Evolutionary conservation across 1,139 yeast genomes (phyloP).

Genomic region (Suhomyces terraborum): DNA sequence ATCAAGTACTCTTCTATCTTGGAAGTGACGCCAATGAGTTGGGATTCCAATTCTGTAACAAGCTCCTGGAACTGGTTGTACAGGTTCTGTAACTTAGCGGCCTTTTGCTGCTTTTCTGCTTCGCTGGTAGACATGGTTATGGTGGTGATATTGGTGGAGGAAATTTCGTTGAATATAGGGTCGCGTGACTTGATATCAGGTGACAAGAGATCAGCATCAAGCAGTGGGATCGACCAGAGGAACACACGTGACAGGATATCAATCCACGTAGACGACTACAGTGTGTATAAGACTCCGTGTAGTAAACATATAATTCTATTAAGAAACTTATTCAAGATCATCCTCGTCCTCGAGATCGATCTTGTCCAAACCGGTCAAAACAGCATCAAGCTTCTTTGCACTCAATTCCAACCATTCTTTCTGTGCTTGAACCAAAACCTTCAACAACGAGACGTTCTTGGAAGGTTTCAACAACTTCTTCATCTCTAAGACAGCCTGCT

Average conservation of each 20-base stretch:
- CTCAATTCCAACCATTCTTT: slow-evolving; percentile 60
- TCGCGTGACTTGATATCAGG: neutral
- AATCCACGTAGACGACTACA: too few species aligned
- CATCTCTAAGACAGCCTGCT: slow-evolving; percentile 76
- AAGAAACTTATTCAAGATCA: slow-evolving; percentile 10
- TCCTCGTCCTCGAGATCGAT: slow-evolving; percentile 38
- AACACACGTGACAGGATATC: too few species aligned
- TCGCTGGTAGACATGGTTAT: slow-evolving; percentile 14
- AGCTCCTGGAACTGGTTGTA: slow-evolving; percentile 66
- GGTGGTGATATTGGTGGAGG: neutral
- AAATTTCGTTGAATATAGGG: neutral
- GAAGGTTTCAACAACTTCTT: slow-evolving; percentile 68
- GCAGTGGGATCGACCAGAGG: too few species aligned
- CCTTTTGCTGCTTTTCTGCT: slow-evolving; percentile 38
- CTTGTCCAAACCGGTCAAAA: slow-evolving; percentile 36
- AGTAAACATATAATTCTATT: slow-evolving; percentile 1
- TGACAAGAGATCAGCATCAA: neutral
- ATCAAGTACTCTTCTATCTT: slow-evolving; percentile 46
- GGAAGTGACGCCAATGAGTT: slow-evolving; percentile 50
- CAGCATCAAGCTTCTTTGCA: slow-evolving; percentile 38
- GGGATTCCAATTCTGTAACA: slow-evolving; percentile 57
- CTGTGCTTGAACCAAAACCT: slow-evolving; percentile 66
- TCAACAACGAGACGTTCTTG: slow-evolving; percentile 61
- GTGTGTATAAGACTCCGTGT: neutral
- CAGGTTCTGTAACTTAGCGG: slow-evolving; percentile 55